These are phyloP conservation scores for Paecilomyces variotii DNA, from an alignment of 2,329 filamentous ascomycete species.

Conservation along the genomic window DNA sequence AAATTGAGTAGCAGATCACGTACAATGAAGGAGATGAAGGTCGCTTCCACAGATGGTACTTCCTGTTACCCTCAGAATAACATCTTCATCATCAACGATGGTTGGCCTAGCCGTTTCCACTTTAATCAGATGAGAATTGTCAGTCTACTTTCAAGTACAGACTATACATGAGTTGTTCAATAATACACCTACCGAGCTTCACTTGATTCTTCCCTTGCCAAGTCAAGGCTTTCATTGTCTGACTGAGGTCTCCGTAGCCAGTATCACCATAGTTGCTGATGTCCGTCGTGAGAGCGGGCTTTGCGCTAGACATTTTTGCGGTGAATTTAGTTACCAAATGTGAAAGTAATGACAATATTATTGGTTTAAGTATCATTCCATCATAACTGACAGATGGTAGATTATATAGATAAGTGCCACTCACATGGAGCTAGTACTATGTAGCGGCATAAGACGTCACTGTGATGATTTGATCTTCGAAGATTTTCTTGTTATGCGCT, in stretches of 20 bases:
- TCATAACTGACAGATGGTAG: no score
- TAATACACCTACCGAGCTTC: constrained; percentile 46
- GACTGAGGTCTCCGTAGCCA: constrained; percentile 43
- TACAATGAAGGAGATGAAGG: constrained; percentile 43
- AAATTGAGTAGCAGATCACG: not conserved
- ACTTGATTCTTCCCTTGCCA: constrained; percentile 81
- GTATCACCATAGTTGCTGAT: constrained; percentile 57
- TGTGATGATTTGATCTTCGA: no score
- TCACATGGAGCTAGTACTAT: no score
- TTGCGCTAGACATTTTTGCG: no score
- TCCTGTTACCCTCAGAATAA: constrained; percentile 70
- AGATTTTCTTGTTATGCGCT: no score
- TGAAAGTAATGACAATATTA: no score
- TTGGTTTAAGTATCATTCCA: no score
- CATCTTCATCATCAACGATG: constrained; percentile 64
- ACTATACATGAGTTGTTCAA: no score
- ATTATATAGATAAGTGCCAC: no score
- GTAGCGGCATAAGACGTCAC: no score
- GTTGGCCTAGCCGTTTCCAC: constrained; percentile 62
- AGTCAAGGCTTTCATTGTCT: constrained; percentile 69
- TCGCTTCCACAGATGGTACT: constrained; percentile 56
- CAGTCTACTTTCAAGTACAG: no score
- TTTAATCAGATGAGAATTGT: constrained; percentile 11
- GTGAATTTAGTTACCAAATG: no score
- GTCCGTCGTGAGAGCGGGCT: constrained; percentile 60